These are phyloP conservation scores for Ceratocystis huliohia DNA, from an alignment of 2,329 filamentous ascomycete species.

Conservation along the genomic window DNA sequence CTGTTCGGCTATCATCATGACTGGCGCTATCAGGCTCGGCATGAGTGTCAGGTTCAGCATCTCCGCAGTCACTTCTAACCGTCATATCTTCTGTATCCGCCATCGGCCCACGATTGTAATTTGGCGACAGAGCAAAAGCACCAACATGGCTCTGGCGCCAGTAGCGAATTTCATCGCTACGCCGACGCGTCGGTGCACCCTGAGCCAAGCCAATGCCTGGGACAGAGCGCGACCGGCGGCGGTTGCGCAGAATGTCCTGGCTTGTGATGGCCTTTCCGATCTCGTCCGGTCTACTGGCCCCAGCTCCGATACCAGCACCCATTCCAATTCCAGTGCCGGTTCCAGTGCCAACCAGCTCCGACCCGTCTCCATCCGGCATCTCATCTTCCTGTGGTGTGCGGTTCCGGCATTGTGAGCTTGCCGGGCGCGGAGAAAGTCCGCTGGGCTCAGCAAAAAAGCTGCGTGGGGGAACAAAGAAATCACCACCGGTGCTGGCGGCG, in stretches of 20 bases:
- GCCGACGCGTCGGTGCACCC: slow-evolving; percentile 31
- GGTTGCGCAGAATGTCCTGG: slow-evolving; percentile 34
- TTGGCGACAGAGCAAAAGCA: slow-evolving; percentile 38
- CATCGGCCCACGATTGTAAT: slow-evolving; percentile 29
- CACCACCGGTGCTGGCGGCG: slow-evolving; percentile 16
- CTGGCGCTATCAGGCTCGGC: slow-evolving; percentile 22
- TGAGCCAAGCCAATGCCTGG: slow-evolving; percentile 37
- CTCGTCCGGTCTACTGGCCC: slow-evolving; percentile 27
- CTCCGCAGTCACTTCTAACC: not conserved
- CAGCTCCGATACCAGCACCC: not conserved
- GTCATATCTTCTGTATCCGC: slow-evolving; percentile 26
- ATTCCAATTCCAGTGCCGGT: slow-evolving; percentile 7
- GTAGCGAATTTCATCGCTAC: slow-evolving; percentile 51
- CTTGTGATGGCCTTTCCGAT: slow-evolving; percentile 52
- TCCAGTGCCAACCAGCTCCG: slow-evolving; percentile 29
- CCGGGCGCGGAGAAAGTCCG: slow-evolving; percentile 48
- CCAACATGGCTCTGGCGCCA: slow-evolving; percentile 48
- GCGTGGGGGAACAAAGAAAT: slow-evolving; percentile 14
- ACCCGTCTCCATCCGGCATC: slow-evolving; percentile 28
- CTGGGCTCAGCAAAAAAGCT: slow-evolving; percentile 20
- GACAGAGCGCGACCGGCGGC: slow-evolving; percentile 47
- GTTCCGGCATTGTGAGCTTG: slow-evolving; percentile 44
- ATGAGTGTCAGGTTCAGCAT: slow-evolving; percentile 24
- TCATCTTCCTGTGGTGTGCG: slow-evolving; percentile 30
- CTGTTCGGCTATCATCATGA: slow-evolving; percentile 23